A percentile compares a stretch with the other conserved stretches of the same genome.
phyloP scores from a whole-genome alignment of 208 protist genomes.

The Crithidia bombi region DNA sequence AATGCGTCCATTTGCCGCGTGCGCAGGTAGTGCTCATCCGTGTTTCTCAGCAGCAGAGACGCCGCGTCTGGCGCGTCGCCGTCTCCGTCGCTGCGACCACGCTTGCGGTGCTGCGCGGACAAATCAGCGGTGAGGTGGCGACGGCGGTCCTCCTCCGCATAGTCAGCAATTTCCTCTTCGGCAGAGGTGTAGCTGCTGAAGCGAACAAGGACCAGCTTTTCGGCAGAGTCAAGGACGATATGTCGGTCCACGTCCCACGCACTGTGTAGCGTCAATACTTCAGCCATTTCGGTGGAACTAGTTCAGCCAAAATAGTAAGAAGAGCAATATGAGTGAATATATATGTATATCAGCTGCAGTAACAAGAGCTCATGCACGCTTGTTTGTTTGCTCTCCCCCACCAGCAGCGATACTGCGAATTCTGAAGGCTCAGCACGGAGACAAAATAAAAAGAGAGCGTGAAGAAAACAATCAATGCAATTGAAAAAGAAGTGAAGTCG shows the following conservation, averaged over 20 bases:
- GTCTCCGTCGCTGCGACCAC: constrained; percentile 14
- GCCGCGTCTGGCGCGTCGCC: neutral
- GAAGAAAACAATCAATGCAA: too few relatives aligned
- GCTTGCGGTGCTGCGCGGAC: constrained; percentile 20
- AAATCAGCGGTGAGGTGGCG: too few relatives aligned
- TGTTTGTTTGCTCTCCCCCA: neutral
- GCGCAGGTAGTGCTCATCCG: constrained; percentile 57
- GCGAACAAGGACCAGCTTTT: constrained; percentile 80
- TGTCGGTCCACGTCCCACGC: constrained; percentile 88
- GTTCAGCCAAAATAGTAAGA: too few relatives aligned
- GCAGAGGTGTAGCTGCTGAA: constrained; percentile 70
- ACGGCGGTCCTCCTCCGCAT: constrained; percentile 9
- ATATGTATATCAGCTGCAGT: too few relatives aligned
- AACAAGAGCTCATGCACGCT: neutral
- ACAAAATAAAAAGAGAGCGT: too few relatives aligned
- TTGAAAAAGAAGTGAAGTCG: too few relatives aligned
- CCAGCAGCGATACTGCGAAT: neutral
- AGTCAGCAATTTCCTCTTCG: constrained; percentile 1
- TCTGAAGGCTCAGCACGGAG: neutral
- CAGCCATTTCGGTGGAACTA: constrained; percentile 28
- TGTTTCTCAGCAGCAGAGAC: constrained; percentile 14
- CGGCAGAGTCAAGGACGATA: constrained; percentile 82
- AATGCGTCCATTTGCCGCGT: constrained; percentile 80
- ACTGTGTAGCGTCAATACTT: constrained; percentile 54
- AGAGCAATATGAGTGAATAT: too few relatives aligned